Conservation (phyloP, 345 rosid genomes). For the Eutrema yunnanense region DNA sequence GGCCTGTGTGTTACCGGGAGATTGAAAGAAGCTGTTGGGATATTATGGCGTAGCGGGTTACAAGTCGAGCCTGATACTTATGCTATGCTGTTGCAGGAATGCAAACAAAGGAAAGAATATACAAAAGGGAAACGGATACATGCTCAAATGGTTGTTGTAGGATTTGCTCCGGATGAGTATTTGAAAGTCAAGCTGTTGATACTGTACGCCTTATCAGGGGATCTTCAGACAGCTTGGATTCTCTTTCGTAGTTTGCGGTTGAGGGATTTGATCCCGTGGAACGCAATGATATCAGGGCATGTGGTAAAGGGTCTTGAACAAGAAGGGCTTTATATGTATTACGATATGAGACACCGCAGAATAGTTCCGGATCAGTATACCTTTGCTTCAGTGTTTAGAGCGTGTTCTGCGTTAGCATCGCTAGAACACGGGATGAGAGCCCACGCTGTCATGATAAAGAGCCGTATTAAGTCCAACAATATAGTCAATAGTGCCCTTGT, state of each 20-base stretch:
- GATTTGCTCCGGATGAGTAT: slow-evolving; percentile 40
- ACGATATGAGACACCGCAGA: slow-evolving; percentile 43
- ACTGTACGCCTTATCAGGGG: slow-evolving; percentile 49
- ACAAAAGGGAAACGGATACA: slow-evolving; percentile 52
- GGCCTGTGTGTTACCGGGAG: slow-evolving; percentile 63
- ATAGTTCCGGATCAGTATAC: slow-evolving; percentile 54
- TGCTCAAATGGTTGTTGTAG: slow-evolving; percentile 60
- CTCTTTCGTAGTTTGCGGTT: slow-evolving; percentile 32
- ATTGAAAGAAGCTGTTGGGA: slow-evolving; percentile 56
- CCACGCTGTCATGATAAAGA: slow-evolving; percentile 53
- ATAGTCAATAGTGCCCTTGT: slow-evolving; percentile 58
- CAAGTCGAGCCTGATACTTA: slow-evolving; percentile 39
- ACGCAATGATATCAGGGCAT: slow-evolving; percentile 51
- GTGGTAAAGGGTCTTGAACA: slow-evolving; percentile 48
- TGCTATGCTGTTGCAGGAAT: slow-evolving; percentile 61
- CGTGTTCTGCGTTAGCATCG: slow-evolving; percentile 53
- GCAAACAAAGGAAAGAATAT: slow-evolving; percentile 43
- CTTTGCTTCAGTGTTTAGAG: slow-evolving; percentile 69
- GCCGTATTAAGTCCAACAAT: slow-evolving; percentile 39
- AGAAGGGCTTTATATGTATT: slow-evolving; percentile 41
- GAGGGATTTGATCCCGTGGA: slow-evolving; percentile 46
- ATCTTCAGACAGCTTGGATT: slow-evolving; percentile 37
- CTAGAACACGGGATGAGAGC: slow-evolving; percentile 55
- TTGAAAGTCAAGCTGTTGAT: slow-evolving; percentile 56
- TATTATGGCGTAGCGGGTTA: slow-evolving; percentile 38